A percentile compares a stretch with the other conserved stretches of the same genome.
phyloP scores from a whole-genome alignment of 257 asterid genomes.

The Capsicum pubescens region DNA sequence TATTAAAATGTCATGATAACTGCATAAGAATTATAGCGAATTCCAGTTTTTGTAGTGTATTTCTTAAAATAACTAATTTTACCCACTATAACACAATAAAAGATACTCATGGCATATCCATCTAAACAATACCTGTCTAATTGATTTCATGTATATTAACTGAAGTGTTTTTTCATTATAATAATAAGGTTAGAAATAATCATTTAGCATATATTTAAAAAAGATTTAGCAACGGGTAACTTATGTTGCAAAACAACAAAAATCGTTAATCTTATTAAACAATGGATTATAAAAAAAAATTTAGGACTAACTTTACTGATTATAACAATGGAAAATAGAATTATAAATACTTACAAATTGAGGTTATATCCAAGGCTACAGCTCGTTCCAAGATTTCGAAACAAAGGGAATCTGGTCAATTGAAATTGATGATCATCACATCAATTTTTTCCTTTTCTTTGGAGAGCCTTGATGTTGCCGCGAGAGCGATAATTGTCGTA shows the following conservation, averaged over 20 bases:
- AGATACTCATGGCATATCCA: background rate
- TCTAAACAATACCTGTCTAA: background rate
- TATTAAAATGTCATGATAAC: background rate
- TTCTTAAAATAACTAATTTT: background rate
- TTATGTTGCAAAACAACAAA: background rate
- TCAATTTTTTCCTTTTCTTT: background rate
- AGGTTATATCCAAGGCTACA: background rate
- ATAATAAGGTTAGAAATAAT: background rate
- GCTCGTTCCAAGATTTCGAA: background rate
- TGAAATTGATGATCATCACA: background rate
- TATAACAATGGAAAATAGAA: background rate
- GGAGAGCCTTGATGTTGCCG: background rate
- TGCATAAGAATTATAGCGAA: background rate
- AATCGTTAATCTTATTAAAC: background rate
- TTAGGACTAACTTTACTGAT: background rate
- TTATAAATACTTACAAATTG: background rate
- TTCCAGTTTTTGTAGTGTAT: background rate
- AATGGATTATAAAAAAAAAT: background rate
- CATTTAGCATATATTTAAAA: background rate
- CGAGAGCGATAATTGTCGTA: background rate
- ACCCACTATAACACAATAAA: background rate
- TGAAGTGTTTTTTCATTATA: background rate
- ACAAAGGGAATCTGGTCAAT: background rate
- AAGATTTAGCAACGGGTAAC: background rate
- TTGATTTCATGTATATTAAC: background rate